phyloP scores from a whole-genome alignment of 2,329 filamentous ascomycete species.

The Colletotrichum neosansevieriae region DNA sequence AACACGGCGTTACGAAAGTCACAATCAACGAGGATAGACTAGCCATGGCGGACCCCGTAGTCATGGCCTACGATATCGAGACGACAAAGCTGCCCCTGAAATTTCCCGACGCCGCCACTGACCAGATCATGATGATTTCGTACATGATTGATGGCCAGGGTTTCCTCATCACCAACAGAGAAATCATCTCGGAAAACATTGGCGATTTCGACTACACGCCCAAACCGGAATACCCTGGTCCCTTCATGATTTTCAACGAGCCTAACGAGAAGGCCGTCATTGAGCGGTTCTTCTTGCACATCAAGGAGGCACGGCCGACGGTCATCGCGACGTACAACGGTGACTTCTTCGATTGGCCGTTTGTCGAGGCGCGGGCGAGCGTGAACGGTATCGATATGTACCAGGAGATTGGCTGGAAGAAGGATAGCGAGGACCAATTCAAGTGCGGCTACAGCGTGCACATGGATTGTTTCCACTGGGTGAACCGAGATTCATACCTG shows the following conservation, averaged over 20 bases:
- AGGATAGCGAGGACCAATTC: conserved; percentile 95
- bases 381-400: conserved; percentile 99
- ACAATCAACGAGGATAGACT: conserved; percentile 88
- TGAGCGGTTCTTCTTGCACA: conserved; percentile 93
- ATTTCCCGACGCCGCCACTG: conserved; percentile 93
- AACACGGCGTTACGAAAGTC: conserved; percentile 88
- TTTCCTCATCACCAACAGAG: conserved; percentile 96
- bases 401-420: conserved; percentile 95
- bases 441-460: conserved; percentile 96
- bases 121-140: conserved; percentile 99
- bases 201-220: conserved; percentile 98
- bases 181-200: conserved; percentile 98
- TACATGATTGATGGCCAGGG: conserved; percentile 99
- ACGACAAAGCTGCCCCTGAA: conserved; percentile 96
- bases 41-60: conserved; percentile 93
- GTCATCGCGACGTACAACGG: conserved; percentile 99
- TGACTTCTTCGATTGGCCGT: conserved; percentile 99
- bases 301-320: conserved; percentile 93
- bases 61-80: conserved; percentile 99
- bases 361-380: conserved; percentile 92
- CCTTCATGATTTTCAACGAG: conserved; percentile 99
- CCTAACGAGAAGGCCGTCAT: conserved; percentile 89
- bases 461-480: conserved; percentile 99
- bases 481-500: conserved; percentile 97
- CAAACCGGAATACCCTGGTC: conserved; percentile 93